A percentile compares a stretch with the other conserved stretches of the same genome.
Evolutionary conservation across 495 filamentous ascomycete genomes (phyloP).

Genomic region (Glarea lozoyensis): DNA sequence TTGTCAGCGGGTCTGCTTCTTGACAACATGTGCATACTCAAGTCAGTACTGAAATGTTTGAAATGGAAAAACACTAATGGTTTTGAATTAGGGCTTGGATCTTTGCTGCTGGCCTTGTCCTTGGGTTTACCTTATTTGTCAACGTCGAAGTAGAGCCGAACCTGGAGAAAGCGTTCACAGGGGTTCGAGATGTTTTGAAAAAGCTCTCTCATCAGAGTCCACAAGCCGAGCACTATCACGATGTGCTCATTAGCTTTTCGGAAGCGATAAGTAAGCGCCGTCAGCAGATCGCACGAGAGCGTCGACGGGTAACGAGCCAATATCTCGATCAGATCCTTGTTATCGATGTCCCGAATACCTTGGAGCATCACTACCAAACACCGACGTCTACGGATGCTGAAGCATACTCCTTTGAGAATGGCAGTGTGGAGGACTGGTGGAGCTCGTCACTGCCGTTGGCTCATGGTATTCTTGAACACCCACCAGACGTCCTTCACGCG

Average conservation of each 20-base stretch:
- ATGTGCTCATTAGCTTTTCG: conserved; percentile 11
- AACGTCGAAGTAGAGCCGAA: conserved; percentile 4
- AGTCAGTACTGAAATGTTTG: not conserved
- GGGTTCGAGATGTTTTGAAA: conserved; percentile 7
- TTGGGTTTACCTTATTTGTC: conserved; percentile 14
- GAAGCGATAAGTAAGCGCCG: conserved; percentile 9
- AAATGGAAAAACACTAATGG: not conserved
- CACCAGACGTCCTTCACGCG: too few relatives aligned
- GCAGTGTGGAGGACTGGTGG: too few relatives aligned
- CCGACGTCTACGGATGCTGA: not conserved
- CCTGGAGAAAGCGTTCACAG: conserved; percentile 6
- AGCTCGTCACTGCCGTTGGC: too few relatives aligned
- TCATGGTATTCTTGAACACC: too few relatives aligned
- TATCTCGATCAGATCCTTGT: conserved; percentile 1
- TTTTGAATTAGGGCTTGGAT: conserved; percentile 6
- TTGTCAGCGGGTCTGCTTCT: conserved; percentile 3
- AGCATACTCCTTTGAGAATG: too few relatives aligned
- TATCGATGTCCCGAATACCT: not conserved
- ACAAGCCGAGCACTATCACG: conserved; percentile 11
- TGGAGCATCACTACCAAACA: not conserved
- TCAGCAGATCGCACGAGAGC: not conserved
- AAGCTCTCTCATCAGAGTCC: conserved; percentile 6
- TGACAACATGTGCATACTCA: conserved; percentile 3
- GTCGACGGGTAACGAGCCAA: not conserved
- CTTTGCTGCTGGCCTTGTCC: conserved; percentile 13